Evolutionary conservation across 495 filamentous ascomycete genomes (phyloP), one percentile per base, ranked within the genome.

Genomic region (Penicillium ucsense): DNA sequence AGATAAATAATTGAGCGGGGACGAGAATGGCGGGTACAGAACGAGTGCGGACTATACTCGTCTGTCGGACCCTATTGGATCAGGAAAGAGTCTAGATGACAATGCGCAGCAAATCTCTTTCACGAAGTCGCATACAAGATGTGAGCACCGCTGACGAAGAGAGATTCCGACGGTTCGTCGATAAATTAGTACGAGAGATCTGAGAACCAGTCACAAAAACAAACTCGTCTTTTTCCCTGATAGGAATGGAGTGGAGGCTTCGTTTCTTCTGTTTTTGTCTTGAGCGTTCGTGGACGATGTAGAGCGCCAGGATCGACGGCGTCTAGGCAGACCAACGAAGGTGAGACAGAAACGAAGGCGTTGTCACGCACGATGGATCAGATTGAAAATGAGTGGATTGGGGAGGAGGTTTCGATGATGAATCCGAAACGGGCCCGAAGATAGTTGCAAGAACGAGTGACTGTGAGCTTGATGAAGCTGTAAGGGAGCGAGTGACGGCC

Each of bases 401-500:
- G 20, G 20, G 20, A 64, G 64, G 64, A 63, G 59, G 43, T 38
- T 57, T 57, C 47, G 51, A 43, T 12, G 49, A 43, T 36, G 36
- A 44, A 60, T 41, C 47, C 59, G 63, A 59, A 59, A 57, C 56
- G 52, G 51, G 20, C 20, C 50, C 63, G 56, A 50, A 36, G 43
- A 7, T 33, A 48, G 31, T 33, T 51, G 46, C 35, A 40, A 53
- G 43, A 45, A 33, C 10, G 29, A 65, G 50, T 55, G 63, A 65
- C 51, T 58, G 65, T 63, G 52, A 53, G 48, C 53, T 59, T 47
- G 40, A 20, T 46, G 35, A 51, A 56, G 58, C 62, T 47, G 67
- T 66, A 69, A 69, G 66, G 68, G 43, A 68, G 64, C 55, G 68
- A 69, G 50, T 52, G 64, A 67, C 54, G 50, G 51, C 46, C 50